Evolutionary conservation across 768 basidiomycete genomes (phyloP).

Genomic region (Pisolithus marmoratus): DNA sequence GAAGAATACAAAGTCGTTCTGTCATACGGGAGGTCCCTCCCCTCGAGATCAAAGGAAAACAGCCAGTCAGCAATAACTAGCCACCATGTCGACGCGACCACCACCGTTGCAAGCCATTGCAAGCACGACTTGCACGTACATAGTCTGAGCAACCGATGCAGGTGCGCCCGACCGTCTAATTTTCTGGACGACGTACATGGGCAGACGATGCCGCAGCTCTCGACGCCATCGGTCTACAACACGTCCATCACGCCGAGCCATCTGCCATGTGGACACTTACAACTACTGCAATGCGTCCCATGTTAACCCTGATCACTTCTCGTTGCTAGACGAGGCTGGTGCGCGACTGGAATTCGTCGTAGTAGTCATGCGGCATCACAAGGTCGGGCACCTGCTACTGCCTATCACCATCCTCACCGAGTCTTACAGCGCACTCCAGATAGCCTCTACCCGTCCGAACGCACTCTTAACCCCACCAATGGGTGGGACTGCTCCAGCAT

Average conservation of each 20-base stretch:
- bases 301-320: constrained; percentile 36
- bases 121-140: too few relatives aligned
- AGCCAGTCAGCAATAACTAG: too few relatives aligned
- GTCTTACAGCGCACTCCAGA: constrained; percentile 40
- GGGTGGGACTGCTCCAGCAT: constrained; percentile 40
- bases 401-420: background rate
- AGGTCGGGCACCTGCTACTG: constrained; percentile 25
- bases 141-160: too few relatives aligned
- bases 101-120: too few relatives aligned
- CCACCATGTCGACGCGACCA: too few relatives aligned
- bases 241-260: constrained; percentile 36
- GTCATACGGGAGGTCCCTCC: too few relatives aligned
- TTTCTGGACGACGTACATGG: too few relatives aligned
- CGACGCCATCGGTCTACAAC: constrained; percentile 29
- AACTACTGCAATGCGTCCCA: constrained; percentile 51
- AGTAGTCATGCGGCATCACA: constrained; percentile 42
- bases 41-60: too few relatives aligned
- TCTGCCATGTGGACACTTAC: constrained; percentile 46
- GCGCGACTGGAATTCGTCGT: constrained; percentile 37
- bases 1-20: too few relatives aligned
- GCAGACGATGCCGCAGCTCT: too few relatives aligned
- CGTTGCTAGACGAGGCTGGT: constrained; percentile 18
- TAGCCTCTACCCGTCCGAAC: constrained; percentile 42
- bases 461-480: constrained; percentile 29
- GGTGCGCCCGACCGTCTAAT: too few relatives aligned